Evolutionary conservation across 176 grass and related monocot genomes (phyloP).

Genomic region (Lolium multiflorum): DNA sequence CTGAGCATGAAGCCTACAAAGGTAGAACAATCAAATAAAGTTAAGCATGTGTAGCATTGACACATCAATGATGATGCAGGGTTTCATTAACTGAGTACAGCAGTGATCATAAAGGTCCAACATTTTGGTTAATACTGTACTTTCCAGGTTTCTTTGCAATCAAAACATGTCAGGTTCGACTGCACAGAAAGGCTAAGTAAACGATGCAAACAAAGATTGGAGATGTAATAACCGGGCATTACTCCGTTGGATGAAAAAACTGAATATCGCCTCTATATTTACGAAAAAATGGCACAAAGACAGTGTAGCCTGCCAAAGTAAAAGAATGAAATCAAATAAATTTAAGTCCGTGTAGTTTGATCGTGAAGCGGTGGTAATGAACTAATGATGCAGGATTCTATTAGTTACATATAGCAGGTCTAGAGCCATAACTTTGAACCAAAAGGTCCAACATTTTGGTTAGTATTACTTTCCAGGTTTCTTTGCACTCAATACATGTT

Average conservation of each 20-base stretch:
- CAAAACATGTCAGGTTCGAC: neutral
- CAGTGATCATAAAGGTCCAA: too few relatives aligned
- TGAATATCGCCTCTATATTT: neutral
- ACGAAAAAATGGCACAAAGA: neutral
- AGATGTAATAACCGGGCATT: neutral
- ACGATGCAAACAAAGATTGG: neutral
- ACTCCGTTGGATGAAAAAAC: neutral
- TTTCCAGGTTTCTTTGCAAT: slow-evolving; percentile 9
- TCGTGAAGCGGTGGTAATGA: neutral
- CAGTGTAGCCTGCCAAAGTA: slow-evolving; percentile 62
- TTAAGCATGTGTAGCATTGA: too few relatives aligned
- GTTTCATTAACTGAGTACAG: too few relatives aligned
- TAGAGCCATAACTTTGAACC: neutral
- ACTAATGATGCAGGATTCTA: neutral
- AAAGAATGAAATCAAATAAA: neutral
- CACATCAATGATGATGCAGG: too few relatives aligned
- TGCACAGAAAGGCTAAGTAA: neutral
- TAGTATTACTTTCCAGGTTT: slow-evolving; percentile 6
- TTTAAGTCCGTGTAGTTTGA: neutral
- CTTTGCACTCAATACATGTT: neutral
- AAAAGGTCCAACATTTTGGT: neutral
- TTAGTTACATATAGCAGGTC: neutral
- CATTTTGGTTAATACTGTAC: neutral
- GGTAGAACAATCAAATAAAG: neutral
- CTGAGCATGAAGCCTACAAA: slow-evolving; percentile 85